A percentile compares a stretch with the other conserved stretches of the same genome.
These are phyloP conservation scores for Monilinia fructicola DNA, from an alignment of 2,329 filamentous ascomycete genomes.

Conservation along the genomic window DNA sequence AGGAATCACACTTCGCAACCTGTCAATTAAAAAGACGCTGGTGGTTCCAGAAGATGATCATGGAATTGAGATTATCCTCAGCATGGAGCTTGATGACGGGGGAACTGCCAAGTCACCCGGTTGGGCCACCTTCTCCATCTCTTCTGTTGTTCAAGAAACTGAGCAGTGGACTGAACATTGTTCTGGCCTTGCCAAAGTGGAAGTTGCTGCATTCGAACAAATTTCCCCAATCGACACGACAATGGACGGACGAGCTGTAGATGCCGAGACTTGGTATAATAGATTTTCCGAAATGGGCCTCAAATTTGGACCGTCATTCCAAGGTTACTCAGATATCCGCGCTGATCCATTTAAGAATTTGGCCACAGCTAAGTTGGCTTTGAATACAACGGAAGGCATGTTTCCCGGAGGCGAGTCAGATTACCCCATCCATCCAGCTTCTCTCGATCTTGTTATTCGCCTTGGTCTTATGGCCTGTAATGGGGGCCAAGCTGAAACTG, in stretches of 20 bases:
- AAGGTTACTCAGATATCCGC: not conserved
- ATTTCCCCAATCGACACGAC: too few species aligned
- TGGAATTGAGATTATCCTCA: slow-evolving; percentile 19
- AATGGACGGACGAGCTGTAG: not conserved
- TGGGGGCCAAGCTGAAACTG: too few species aligned
- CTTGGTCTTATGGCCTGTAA: not conserved
- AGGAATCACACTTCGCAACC: slow-evolving; percentile 15
- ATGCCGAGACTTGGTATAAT: slow-evolving; percentile 2
- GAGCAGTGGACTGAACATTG: not conserved
- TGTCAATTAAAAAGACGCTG: slow-evolving; percentile 18
- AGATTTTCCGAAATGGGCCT: not conserved
- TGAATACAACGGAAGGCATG: not conserved
- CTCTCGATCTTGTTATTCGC: slow-evolving; percentile 26
- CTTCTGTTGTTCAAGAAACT: not conserved
- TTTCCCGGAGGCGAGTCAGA: slow-evolving; percentile 27
- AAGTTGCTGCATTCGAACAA: too few species aligned
- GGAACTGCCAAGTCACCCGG: not conserved
- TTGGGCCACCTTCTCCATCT: slow-evolving; percentile 5
- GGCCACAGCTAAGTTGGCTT: not conserved
- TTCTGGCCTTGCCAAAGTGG: not conserved
- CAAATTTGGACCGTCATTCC: not conserved
- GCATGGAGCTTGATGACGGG: not conserved
- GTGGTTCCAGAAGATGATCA: slow-evolving; percentile 16
- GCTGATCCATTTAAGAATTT: not conserved
- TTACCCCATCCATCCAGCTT: slow-evolving; percentile 41